Conservation (phyloP, 2,329 filamentous ascomycete genomes). For the Neonectria ditissima region DNA sequence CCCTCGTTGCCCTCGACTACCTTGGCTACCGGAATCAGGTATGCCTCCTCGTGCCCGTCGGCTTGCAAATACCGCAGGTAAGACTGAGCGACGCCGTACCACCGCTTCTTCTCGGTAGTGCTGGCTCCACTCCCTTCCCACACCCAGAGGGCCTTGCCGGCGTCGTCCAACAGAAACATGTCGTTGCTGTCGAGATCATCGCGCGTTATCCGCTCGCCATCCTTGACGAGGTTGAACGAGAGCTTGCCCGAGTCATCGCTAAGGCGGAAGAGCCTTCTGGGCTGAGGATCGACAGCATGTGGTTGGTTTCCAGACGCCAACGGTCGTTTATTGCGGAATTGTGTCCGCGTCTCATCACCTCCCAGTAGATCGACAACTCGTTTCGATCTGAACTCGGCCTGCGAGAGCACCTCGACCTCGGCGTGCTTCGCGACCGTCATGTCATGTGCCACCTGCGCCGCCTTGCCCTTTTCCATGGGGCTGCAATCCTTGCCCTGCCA, state of each 20-base stretch:
- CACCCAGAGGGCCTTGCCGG: slow-evolving; percentile 70
- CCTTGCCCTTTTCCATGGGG: slow-evolving; percentile 77
- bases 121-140: slow-evolving; percentile 74
- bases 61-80: slow-evolving; percentile 61
- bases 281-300: slow-evolving; percentile 33
- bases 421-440: slow-evolving; percentile 72
- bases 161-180: slow-evolving; percentile 72
- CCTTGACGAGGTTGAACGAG: slow-evolving; percentile 68
- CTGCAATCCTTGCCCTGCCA: slow-evolving; percentile 76
- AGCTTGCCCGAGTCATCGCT: slow-evolving; percentile 71
- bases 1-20: slow-evolving; percentile 69
- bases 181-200: slow-evolving; percentile 68
- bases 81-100: slow-evolving; percentile 69
- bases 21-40: slow-evolving; percentile 66
- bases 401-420: slow-evolving; percentile 74
- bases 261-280: slow-evolving; percentile 68
- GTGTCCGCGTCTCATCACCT: slow-evolving; percentile 54
- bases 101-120: slow-evolving; percentile 67
- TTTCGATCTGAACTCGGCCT: slow-evolving; percentile 67
- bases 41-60: slow-evolving; percentile 48
- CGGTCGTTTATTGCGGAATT: slow-evolving; percentile 58
- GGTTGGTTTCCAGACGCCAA: slow-evolving; percentile 46
- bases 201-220: slow-evolving; percentile 58
- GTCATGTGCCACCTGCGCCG: slow-evolving; percentile 74
- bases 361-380: slow-evolving; percentile 68